phyloP scores from a whole-genome alignment of 2,329 filamentous ascomycete species.

The Fusarium albosuccineum region DNA sequence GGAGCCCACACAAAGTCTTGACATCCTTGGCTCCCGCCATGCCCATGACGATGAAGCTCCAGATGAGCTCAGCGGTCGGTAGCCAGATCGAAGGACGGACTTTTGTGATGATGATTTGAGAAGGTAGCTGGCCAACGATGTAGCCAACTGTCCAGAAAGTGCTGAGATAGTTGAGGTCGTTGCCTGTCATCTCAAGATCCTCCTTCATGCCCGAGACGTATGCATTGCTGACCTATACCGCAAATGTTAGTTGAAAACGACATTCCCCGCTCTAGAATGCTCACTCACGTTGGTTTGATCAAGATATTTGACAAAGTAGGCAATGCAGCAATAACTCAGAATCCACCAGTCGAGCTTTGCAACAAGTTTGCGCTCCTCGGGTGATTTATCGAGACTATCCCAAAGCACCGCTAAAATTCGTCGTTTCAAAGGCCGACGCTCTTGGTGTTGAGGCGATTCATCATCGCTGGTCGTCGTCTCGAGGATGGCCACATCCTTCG shows the following conservation, averaged over 20 bases:
- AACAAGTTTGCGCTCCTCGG: conserved; percentile 50
- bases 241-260: neutral
- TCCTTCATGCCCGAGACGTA: conserved; percentile 61
- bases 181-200: conserved; percentile 63
- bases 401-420: conserved; percentile 46
- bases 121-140: conserved; percentile 59
- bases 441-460: neutral
- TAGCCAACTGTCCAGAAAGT: conserved; percentile 71
- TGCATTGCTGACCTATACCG: conserved; percentile 48
- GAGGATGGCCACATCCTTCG: neutral
- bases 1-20: conserved; percentile 51
- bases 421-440: conserved; percentile 20
- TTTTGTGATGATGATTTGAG: conserved; percentile 54
- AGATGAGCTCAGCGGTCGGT: conserved; percentile 50
- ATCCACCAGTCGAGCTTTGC: conserved; percentile 53
- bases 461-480: neutral
- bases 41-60: conserved; percentile 49
- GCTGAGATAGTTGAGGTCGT: conserved; percentile 64
- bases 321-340: conserved; percentile 51
- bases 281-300: conserved; percentile 48
- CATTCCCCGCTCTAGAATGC: neutral
- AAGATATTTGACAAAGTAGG: conserved; percentile 54
- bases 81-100: conserved; percentile 55
- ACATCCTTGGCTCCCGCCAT: conserved; percentile 54
- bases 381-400: conserved; percentile 52